These are phyloP conservation scores for Theobroma grandiflorum DNA, from an alignment of 441 rosid genomes.

Conservation along the genomic window DNA sequence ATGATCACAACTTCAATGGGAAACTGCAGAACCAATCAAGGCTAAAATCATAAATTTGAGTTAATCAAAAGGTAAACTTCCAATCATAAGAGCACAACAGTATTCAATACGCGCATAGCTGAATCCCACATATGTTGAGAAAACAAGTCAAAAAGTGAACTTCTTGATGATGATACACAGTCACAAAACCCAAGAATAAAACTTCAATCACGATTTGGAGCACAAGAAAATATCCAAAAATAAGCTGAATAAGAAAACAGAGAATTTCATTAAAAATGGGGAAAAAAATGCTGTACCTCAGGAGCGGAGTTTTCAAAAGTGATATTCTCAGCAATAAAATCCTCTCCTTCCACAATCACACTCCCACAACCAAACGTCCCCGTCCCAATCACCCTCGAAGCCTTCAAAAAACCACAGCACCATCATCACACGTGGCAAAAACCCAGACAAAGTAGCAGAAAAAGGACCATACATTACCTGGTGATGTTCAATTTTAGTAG, in stretches of 20 bases:
- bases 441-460: conserved; percentile 23
- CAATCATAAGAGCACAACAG: not conserved
- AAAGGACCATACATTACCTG: conserved; percentile 52
- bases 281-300: conserved; percentile 46
- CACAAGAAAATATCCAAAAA: no score
- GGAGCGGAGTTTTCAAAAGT: conserved; percentile 97
- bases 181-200: not conserved
- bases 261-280: not conserved
- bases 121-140: not conserved
- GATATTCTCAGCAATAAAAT: conserved; percentile 93
- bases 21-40: not conserved
- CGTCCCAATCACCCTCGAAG: conserved; percentile 78
- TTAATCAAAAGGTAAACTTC: not conserved
- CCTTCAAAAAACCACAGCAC: conserved; percentile 38
- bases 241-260: not conserved
- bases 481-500: conserved; percentile 82
- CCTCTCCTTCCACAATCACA: conserved; percentile 95
- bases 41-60: not conserved
- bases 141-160: not conserved
- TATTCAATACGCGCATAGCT: not conserved
- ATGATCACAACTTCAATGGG: not conserved
- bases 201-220: not conserved
- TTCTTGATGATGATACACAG: not conserved
- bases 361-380: conserved; percentile 97
- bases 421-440: not conserved